A percentile compares a stretch with the other conserved stretches of the same genome.
These are phyloP conservation scores for Syzygium syzygioides DNA, from an alignment of 441 rosid genomes.

Conservation along the genomic window DNA sequence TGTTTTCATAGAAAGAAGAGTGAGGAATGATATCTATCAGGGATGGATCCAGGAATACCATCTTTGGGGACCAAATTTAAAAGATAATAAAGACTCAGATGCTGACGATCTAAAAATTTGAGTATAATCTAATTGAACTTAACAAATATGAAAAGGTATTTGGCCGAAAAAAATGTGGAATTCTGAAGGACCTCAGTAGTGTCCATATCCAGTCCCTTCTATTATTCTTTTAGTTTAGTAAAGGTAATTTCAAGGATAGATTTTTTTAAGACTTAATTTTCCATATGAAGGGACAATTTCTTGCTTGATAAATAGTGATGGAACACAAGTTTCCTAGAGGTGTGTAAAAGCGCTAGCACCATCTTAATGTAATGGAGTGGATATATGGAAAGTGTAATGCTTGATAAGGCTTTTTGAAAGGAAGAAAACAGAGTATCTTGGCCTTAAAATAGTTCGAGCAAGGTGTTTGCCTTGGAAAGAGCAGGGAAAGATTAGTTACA, in stretches of 20 bases:
- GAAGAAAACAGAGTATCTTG: not conserved
- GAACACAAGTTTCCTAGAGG: not conserved
- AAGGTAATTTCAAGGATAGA: not conserved
- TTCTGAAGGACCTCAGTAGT: not conserved
- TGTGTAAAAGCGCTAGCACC: not conserved
- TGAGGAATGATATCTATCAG: not conserved
- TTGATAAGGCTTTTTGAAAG: not conserved
- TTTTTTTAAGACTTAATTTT: not conserved
- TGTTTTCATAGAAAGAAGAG: not conserved
- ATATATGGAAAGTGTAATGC: not conserved
- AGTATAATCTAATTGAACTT: not conserved
- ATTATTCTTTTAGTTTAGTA: not conserved
- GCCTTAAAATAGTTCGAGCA: not conserved
- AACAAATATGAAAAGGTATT: not conserved
- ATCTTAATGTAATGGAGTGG: not conserved
- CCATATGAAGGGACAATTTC: not conserved
- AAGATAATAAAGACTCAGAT: not conserved
- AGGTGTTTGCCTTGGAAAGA: not conserved
- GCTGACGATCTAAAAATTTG: not conserved
- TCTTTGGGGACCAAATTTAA: not conserved
- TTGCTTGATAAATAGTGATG: not conserved
- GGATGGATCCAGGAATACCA: not conserved
- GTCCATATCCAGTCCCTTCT: not conserved
- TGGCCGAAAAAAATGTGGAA: not conserved
- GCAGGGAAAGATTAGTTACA: not conserved